A percentile compares a stretch with the other conserved stretches of the same genome.
Conservation (phyloP, 1,139 yeast genomes). For the Blastobotrys buckinghamii region DNA sequence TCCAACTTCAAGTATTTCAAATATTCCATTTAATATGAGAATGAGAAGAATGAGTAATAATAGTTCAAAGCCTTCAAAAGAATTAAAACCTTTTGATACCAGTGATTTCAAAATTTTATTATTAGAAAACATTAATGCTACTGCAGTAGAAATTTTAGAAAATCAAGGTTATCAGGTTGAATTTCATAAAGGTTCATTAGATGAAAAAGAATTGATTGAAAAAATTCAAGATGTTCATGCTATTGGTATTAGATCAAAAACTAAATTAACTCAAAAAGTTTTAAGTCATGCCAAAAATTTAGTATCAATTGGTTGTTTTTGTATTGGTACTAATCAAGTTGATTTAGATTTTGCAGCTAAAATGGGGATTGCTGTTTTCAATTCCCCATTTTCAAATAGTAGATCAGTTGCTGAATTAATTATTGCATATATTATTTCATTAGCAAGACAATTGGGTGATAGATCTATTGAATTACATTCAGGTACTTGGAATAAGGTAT, state of each 20-base stretch:
- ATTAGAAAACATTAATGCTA: conserved; percentile 86
- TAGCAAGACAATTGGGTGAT: conserved; percentile 96
- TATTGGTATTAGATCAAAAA: conserved; percentile 96
- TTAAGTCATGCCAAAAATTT: conserved; percentile 82
- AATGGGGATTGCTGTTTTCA: conserved; percentile 92
- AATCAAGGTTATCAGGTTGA: conserved; percentile 97
- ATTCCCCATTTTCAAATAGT: conserved; percentile 97
- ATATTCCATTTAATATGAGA: conserved; percentile 14
- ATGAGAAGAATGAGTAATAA: conserved; percentile 36
- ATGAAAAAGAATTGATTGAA: conserved; percentile 91
- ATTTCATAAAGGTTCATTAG: conserved; percentile 80
- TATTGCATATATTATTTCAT: conserved; percentile 86
- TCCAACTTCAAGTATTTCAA: conserved; percentile 13
- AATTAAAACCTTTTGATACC: conserved; percentile 81
- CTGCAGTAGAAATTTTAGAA: conserved; percentile 81
- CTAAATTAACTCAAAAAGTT: conserved; percentile 74
- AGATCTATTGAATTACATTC: conserved; percentile 94
- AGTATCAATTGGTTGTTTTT: conserved; percentile 93
- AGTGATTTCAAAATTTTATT: conserved; percentile 89
- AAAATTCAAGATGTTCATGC: conserved; percentile 93
- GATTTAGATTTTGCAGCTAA: conserved; percentile 89
- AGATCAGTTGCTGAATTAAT: conserved; percentile 98
- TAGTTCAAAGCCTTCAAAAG: conserved; percentile 38
- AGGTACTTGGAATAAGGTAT: conserved; percentile 97
- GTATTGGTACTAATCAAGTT: conserved; percentile 98